Conservation (phyloP, 192 early-diverging fungal genomes). For the Umbelopsis sp. region DNA sequence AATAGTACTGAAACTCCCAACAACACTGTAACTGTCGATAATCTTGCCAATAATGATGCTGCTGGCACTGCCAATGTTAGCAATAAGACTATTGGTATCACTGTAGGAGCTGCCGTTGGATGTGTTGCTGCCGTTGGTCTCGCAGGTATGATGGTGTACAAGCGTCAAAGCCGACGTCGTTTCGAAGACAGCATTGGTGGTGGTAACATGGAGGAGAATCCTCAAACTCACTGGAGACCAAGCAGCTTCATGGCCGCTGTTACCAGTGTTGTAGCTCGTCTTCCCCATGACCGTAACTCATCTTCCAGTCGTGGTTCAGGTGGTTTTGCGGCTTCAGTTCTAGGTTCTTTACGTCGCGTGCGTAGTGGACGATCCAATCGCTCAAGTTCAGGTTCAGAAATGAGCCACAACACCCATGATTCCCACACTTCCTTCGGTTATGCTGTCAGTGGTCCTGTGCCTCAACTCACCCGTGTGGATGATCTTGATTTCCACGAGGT, state of each 20-base stretch:
- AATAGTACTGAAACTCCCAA: background rate
- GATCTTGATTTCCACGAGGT: conserved; percentile 12
- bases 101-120: conserved; percentile 31
- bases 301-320: background rate
- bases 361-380: conserved; percentile 24
- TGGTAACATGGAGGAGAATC: conserved; percentile 16
- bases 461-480: conserved; percentile 32
- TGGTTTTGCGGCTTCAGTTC: conserved; percentile 8
- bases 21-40: conserved; percentile 19
- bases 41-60: background rate
- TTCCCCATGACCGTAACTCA: conserved; percentile 23
- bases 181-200: conserved; percentile 20
- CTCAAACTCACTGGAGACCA: conserved; percentile 34
- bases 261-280: conserved; percentile 32
- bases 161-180: conserved; percentile 5
- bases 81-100: conserved; percentile 33
- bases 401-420: background rate
- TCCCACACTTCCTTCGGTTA: conserved; percentile 23
- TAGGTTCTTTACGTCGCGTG: conserved; percentile 27
- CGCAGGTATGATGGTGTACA: conserved; percentile 35
- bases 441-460: conserved; percentile 22
- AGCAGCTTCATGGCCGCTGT: conserved; percentile 36
- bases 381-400: conserved; percentile 12
- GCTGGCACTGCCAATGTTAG: conserved; percentile 18
- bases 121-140: conserved; percentile 36